These are phyloP conservation scores for Coleophoma cylindrospora DNA, from an alignment of 2,329 filamentous ascomycete genomes.

Conservation along the genomic window DNA sequence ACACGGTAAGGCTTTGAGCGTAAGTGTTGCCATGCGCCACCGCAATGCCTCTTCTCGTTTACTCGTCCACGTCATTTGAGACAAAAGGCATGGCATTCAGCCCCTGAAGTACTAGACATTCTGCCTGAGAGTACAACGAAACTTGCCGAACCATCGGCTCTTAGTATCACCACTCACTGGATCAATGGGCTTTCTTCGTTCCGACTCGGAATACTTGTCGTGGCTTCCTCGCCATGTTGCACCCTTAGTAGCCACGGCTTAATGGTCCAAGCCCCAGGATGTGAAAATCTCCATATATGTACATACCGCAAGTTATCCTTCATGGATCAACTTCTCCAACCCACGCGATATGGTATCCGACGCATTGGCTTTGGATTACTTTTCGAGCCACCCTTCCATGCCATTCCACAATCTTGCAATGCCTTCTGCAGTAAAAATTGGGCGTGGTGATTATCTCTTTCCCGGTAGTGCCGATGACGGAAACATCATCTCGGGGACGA, in stretches of 20 bases:
- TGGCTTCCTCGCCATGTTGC: background rate
- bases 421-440: background rate
- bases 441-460: background rate
- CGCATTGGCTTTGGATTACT: background rate
- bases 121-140: too few species aligned
- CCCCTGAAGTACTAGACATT: too few species aligned
- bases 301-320: background rate
- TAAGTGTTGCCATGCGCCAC: too few species aligned
- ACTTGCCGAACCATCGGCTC: too few species aligned
- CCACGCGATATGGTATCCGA: background rate
- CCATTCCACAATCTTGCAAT: background rate
- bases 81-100: too few species aligned
- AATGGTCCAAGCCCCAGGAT: background rate
- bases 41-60: too few species aligned
- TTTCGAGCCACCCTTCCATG: background rate
- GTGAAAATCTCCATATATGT: background rate
- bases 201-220: background rate
- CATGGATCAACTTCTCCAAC: background rate
- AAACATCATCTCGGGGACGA: background rate
- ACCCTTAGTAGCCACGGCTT: background rate
- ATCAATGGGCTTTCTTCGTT: background rate
- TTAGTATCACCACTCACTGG: background rate
- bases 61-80: too few species aligned
- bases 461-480: background rate
- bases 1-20: too few species aligned